These are phyloP conservation scores for Ceratobasidium sp. DNA, from an alignment of 1,284 basidiomycete species.

Conservation along the genomic window DNA sequence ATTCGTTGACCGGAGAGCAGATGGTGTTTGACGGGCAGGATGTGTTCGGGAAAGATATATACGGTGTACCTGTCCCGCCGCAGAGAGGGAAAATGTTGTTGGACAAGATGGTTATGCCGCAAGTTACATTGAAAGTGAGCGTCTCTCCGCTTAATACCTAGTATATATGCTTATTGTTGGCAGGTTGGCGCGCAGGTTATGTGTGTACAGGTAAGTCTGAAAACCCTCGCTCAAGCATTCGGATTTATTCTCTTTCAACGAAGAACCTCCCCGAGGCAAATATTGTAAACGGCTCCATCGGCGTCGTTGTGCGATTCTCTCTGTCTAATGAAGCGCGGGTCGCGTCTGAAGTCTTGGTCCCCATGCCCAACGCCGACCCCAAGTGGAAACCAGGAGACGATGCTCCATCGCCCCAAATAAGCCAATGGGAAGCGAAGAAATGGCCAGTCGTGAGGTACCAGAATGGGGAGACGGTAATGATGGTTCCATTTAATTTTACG, in stretches of 20 bases:
- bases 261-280: conserved; percentile 45
- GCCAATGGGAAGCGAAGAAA: not conserved
- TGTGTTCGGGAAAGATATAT: conserved; percentile 54
- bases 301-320: conserved; percentile 38
- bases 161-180: not conserved
- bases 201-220: conserved; percentile 43
- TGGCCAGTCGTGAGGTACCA: conserved; percentile 48
- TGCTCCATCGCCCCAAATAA: not conserved
- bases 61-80: conserved; percentile 49
- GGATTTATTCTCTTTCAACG: not conserved
- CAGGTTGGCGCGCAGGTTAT: conserved; percentile 49
- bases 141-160: not conserved
- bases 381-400: conserved; percentile 3
- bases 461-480: conserved; percentile 27
- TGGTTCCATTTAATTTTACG: conserved; percentile 49
- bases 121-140: conserved; percentile 21
- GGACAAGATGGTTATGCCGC: conserved; percentile 53
- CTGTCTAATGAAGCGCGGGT: not conserved
- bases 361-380: conserved; percentile 15
- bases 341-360: not conserved
- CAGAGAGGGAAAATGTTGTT: conserved; percentile 53
- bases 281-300: conserved; percentile 48
- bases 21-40: not conserved
- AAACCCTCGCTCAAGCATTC: conserved; percentile 34
- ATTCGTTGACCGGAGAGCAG: conserved; percentile 1